Percentiles rank a stretch among this genome's conserved stretches.
Conservation (phyloP, 305 asterid species). For the Fraxinus sp. region DNA sequence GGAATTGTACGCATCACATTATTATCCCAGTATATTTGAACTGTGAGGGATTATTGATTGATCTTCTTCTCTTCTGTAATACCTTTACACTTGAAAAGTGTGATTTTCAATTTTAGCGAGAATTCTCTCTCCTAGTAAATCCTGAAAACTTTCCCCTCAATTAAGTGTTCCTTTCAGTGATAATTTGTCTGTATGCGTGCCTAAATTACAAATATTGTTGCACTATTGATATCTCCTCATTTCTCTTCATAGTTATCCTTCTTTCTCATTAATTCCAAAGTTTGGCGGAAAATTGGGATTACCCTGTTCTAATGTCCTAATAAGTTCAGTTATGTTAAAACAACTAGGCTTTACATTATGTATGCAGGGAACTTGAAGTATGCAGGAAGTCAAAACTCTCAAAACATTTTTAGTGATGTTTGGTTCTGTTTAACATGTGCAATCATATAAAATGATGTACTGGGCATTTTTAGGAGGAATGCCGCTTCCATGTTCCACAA, state of each 20-base stretch:
- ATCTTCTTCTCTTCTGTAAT: background rate
- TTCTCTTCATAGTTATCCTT: background rate
- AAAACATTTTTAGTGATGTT: background rate
- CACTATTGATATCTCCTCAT: background rate
- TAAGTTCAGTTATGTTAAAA: background rate
- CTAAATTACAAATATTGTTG: background rate
- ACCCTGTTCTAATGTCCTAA: background rate
- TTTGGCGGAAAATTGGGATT: background rate
- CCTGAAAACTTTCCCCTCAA: background rate
- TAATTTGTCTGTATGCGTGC: background rate
- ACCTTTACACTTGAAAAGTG: background rate
- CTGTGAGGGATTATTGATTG: background rate
- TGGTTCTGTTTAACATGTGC: background rate
- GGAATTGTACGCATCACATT: background rate
- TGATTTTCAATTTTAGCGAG: background rate
- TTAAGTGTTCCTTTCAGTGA: background rate
- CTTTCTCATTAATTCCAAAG: background rate
- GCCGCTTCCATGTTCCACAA: background rate
- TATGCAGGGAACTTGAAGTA: background rate
- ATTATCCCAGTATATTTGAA: background rate
- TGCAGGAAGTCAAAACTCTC: background rate
- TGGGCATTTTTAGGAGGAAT: background rate
- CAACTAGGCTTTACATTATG: background rate
- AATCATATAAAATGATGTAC: background rate
- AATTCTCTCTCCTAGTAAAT: background rate